A percentile compares a stretch with the other conserved stretches of the same genome.
Conservation (phyloP, 768 basidiomycete genomes). For the Leccinum disarticulatum region DNA sequence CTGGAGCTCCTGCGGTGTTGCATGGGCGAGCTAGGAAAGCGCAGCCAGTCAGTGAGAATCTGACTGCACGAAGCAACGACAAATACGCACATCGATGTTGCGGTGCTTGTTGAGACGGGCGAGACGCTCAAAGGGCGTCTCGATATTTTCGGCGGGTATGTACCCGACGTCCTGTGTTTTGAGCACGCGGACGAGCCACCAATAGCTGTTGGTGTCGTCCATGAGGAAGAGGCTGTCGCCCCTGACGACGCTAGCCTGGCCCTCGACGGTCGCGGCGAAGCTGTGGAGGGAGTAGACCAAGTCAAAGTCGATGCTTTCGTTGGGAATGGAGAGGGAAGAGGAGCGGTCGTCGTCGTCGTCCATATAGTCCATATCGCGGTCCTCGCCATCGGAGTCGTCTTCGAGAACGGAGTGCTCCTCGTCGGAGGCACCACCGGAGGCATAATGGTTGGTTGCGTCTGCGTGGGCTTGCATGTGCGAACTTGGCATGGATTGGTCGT, state of each 20-base stretch:
- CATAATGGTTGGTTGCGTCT: conserved; percentile 42
- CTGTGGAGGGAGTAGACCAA: conserved; percentile 92
- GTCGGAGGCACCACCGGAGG: conserved; percentile 50
- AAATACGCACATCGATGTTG: conserved; percentile 83
- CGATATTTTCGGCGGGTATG: conserved; percentile 98
- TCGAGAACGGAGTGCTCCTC: conserved; percentile 83
- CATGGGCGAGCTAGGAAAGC: conserved; percentile 31
- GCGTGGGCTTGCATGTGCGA: conserved; percentile 48
- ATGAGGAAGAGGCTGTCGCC: conserved; percentile 95
- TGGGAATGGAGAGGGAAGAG: conserved; percentile 82
- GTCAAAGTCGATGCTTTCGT: conserved; percentile 92
- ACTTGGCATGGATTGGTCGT: conserved; percentile 49
- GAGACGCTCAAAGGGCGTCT: conserved; percentile 95
- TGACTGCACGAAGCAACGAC: neutral
- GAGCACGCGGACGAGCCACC: conserved; percentile 99
- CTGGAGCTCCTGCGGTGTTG: too few species aligned
- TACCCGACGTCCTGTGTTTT: conserved; percentile 99
- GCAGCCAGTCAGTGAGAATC: neutral
- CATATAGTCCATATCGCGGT: conserved; percentile 61
- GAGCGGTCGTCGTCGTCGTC: conserved; percentile 79
- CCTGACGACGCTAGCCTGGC: conserved; percentile 98
- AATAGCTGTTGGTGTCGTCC: conserved; percentile 99
- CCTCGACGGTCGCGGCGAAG: conserved; percentile 97
- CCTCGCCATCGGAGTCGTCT: conserved; percentile 78
- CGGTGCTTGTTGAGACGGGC: conserved; percentile 95